Percentiles rank a stretch among this genome's conserved stretches.
Evolutionary conservation across 73 alveolate species (phyloP).

Genomic region (Tetrahymena malaccensis): DNA sequence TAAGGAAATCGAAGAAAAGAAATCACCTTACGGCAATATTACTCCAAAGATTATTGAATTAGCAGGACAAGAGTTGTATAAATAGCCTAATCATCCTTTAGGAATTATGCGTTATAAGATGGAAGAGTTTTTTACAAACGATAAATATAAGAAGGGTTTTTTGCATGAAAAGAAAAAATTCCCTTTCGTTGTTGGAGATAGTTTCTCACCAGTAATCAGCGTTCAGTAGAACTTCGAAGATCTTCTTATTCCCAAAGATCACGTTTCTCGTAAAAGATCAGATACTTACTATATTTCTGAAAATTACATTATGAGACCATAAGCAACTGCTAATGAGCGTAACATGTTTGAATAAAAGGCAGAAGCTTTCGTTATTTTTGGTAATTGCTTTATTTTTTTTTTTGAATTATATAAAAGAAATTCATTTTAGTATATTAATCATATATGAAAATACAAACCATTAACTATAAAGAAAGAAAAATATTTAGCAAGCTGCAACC

Average conservation of each 20-base stretch:
- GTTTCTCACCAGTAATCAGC: slow-evolving; percentile 59
- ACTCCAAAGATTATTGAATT: slow-evolving; percentile 18
- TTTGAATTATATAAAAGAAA: not conserved
- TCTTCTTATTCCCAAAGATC: slow-evolving; percentile 68
- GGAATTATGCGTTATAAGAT: slow-evolving; percentile 25
- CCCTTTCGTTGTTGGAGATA: slow-evolving; percentile 7
- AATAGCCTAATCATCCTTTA: slow-evolving; percentile 22
- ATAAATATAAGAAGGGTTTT: not conserved
- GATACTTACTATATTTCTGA: slow-evolving; percentile 70
- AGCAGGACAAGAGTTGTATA: slow-evolving; percentile 24
- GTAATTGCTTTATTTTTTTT: not conserved
- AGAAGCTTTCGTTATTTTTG: slow-evolving; percentile 68
- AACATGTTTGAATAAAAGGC: slow-evolving; percentile 56
- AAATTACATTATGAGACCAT: slow-evolving; percentile 64
- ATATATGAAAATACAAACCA: no score
- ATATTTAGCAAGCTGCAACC: no score
- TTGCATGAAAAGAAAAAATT: slow-evolving; percentile 1
- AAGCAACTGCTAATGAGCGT: slow-evolving; percentile 75
- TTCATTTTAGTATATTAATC: not conserved
- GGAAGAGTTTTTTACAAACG: slow-evolving; percentile 19
- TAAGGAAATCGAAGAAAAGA: not conserved
- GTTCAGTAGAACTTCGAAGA: slow-evolving; percentile 69
- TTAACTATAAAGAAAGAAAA: no score
- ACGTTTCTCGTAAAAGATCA: slow-evolving; percentile 58
- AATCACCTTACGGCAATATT: slow-evolving; percentile 17